phyloP scores from a whole-genome alignment of 129 eudicot genomes.

The Sambucus nigra region DNA sequence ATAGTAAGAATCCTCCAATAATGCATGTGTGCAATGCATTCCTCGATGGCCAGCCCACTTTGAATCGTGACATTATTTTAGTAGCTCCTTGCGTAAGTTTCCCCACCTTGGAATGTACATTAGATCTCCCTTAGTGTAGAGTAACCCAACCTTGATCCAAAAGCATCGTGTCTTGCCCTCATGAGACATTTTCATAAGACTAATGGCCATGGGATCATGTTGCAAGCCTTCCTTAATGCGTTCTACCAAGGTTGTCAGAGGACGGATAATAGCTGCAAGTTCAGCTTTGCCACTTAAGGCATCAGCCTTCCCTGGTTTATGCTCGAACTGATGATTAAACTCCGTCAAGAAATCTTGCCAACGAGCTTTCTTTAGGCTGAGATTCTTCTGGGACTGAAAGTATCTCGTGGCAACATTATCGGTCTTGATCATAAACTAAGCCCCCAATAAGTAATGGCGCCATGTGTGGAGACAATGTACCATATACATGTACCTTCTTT shows the following conservation, averaged over 20 bases:
- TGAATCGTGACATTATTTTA: background rate
- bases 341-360: slow-evolving; percentile 2
- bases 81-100: background rate
- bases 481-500: background rate
- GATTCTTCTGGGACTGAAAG: slow-evolving; percentile 1
- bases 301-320: background rate
- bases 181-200: background rate
- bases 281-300: background rate
- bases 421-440: no score
- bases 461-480: background rate
- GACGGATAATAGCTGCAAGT: background rate
- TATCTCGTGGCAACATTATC: no score
- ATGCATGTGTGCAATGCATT: no score
- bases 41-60: no score
- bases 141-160: background rate
- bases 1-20: no score
- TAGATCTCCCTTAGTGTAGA: background rate
- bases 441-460: no score
- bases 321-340: background rate
- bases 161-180: background rate
- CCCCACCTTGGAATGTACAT: background rate
- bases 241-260: background rate
- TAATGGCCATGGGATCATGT: background rate
- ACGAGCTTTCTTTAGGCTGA: background rate
- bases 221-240: background rate